Base-by-base conservation (phyloP, 805 yeast genomes). In the Monosporozyma solicola region DNA sequence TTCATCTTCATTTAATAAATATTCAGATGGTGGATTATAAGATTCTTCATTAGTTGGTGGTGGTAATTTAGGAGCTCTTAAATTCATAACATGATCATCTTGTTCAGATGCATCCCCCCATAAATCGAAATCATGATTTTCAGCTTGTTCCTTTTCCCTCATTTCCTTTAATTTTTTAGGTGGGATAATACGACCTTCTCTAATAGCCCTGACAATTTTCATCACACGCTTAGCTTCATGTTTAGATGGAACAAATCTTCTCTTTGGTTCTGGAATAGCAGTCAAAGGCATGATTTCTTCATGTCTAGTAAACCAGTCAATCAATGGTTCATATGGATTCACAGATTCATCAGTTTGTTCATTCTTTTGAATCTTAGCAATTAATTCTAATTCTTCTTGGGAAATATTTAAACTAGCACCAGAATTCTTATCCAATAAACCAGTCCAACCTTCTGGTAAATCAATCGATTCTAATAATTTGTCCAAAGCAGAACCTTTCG, bases 401-500 rank as follows among this genome's bases (percentile, higher is more conserved):
- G 89, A 81, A 58, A 94, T 75, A 60, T 94, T 90, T 73, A 94
- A 78, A 51, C 87, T 77, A 9, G 82, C 69, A 56, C 99, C 99
- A 6, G 98, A 89, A 63, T 83, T 79, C 63, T 87, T 85, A 70
- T 94, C 98, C 56, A 92, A 73, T 56, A 94, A 76, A 48, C 99
- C 99, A 15, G 99, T 94, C 98, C 98, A 94, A 27, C 99, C 99
- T 71, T 88, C 95, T 13, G 99, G 99, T 57, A 94, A 75, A 56
- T 94, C 99, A 55, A 94, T 94, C 32, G 83, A 76, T 64, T 92
- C 99, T 58, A 94, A 74, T 57, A 94, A 77, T 63, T 85, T 86
- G 64, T 94, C 98, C 59, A 94, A 77, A 1, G 98, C 99, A 54
- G 95, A 83, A 13, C 97, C 96, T 63, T 88, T 85, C 9, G 98